phyloP scores from a whole-genome alignment of 495 filamentous ascomycete species.

The Hypoxylon perforatum region DNA sequence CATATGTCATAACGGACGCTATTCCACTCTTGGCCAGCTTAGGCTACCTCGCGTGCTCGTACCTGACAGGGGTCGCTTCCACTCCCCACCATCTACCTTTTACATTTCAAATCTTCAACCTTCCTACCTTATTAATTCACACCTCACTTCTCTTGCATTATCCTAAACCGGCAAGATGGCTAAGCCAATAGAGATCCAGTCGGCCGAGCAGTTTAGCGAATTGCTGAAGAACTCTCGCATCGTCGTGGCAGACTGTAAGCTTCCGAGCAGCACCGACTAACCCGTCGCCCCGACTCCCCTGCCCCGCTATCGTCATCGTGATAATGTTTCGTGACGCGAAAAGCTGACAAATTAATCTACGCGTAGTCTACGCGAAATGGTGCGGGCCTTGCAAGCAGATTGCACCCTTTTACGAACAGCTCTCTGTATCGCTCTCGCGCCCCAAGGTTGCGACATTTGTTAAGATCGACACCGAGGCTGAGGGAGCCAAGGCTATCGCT shows the following conservation, averaged over 20 bases:
- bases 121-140: slow-evolving; percentile 6
- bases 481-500: slow-evolving; percentile 72
- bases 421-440: slow-evolving; percentile 76
- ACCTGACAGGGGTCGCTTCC: slow-evolving; percentile 36
- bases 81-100: slow-evolving; percentile 27
- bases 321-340: slow-evolving; percentile 23
- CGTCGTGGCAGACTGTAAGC: slow-evolving; percentile 89
- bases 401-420: slow-evolving; percentile 83
- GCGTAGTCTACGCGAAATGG: slow-evolving; percentile 86
- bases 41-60: slow-evolving; percentile 9
- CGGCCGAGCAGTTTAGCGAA: slow-evolving; percentile 73
- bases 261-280: slow-evolving; percentile 1
- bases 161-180: slow-evolving; percentile 60
- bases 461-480: slow-evolving; percentile 85
- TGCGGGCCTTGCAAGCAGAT: slow-evolving; percentile 87
- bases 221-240: slow-evolving; percentile 74
- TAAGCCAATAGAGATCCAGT: slow-evolving; percentile 75
- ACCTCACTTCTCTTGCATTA: slow-evolving; percentile 6
- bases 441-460: slow-evolving; percentile 81
- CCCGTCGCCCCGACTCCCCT: slow-evolving; percentile 11
- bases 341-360: slow-evolving; percentile 41
- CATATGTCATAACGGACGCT: neutral
- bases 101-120: slow-evolving; percentile 12
- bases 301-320: slow-evolving; percentile 38
- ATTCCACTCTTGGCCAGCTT: slow-evolving; percentile 16